phyloP scores from a whole-genome alignment of 768 basidiomycete genomes.

The Pleurotus tuoliensis region DNA sequence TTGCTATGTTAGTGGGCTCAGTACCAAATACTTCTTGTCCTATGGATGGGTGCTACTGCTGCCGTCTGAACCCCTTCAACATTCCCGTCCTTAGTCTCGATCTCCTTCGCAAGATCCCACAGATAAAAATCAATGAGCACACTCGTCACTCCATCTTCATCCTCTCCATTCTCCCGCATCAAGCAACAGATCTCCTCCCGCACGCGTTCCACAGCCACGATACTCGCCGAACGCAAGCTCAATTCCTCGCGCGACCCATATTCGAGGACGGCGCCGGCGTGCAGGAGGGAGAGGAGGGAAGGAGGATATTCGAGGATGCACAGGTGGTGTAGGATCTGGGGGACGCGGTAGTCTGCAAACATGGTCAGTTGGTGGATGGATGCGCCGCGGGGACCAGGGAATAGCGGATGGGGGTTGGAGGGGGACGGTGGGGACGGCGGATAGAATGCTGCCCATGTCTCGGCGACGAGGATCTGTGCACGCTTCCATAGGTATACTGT shows the following conservation, averaged over 20 bases:
- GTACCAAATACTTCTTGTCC: constrained; percentile 86
- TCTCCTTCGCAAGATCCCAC: constrained; percentile 81
- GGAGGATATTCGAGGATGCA: constrained; percentile 70
- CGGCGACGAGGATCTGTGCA: constrained; percentile 87
- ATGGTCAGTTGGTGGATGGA: constrained; percentile 76
- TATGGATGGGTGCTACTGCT: constrained; percentile 65
- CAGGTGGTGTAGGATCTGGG: constrained; percentile 86
- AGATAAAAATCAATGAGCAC: constrained; percentile 89
- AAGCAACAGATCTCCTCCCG: constrained; percentile 51
- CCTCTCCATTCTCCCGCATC: constrained; percentile 20
- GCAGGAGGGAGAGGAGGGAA: constrained; percentile 49
- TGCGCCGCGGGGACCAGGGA: constrained; percentile 54
- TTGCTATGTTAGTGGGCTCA: constrained; percentile 24
- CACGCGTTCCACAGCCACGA: constrained; percentile 75
- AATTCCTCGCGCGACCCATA: constrained; percentile 69
- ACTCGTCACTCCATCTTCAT: constrained; percentile 48
- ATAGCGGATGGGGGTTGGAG: constrained; percentile 60
- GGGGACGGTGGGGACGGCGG: constrained; percentile 40
- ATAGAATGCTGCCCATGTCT: constrained; percentile 91
- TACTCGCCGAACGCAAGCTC: constrained; percentile 75
- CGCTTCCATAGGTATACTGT: constrained; percentile 86
- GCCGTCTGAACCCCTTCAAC: constrained; percentile 56
- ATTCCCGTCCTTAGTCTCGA: constrained; percentile 59
- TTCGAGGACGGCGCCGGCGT: constrained; percentile 36
- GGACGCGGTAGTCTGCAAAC: constrained; percentile 93